Evolutionary conservation across 495 filamentous ascomycete genomes (phyloP), one percentile per base, ranked within the genome.

Genomic region (Xylaria cubensis): DNA sequence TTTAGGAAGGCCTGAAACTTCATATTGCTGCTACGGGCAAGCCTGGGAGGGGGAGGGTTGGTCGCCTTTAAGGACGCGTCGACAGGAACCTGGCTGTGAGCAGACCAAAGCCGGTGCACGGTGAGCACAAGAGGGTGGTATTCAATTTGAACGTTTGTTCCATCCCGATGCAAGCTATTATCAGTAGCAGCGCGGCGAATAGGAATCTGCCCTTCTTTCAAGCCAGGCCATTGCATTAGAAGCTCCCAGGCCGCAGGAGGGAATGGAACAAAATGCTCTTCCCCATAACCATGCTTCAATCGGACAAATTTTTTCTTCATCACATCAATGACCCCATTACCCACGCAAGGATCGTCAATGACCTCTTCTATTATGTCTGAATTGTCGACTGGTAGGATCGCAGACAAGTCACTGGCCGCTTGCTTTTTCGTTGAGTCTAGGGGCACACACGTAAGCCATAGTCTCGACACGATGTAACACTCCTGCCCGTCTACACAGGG

Each of bases 51-150:
- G 13, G 86, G 81, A 26, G 84, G 86, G 75, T 88, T 91, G 69
- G 79, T 84, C 29, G 74, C 83, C 74, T 90, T 89, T 70, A 93
- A 75, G 2, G 85, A 78, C 72, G 90, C 86, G 17, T 86, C 84
- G 6, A 91, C 87, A n/a, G 86, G 82, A 21, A 86, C 76, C n/a
- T 80, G 79, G 67, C 83, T 88, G 10, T 80, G 86, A n/a, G 83
- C 79, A 24, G 86, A 84, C 74, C 88, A 87, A 12, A 98, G 84
- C 73, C 94, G 94, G 74, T 97, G 88, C 55, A 99, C 88, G 1
- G 91, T 94, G 81, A 97, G 93, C 26, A 97, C 87, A 1, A 93
- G 94, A 24, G 95, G 97, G 75, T 94, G 88, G 42, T 92, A 84
- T 79, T 99, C 96, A 74, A 92, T 95, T 76, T 92, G 87, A 10